These are phyloP conservation scores for Acmispon strigosus DNA, from an alignment of 306 rosid genomes.

Conservation along the genomic window DNA sequence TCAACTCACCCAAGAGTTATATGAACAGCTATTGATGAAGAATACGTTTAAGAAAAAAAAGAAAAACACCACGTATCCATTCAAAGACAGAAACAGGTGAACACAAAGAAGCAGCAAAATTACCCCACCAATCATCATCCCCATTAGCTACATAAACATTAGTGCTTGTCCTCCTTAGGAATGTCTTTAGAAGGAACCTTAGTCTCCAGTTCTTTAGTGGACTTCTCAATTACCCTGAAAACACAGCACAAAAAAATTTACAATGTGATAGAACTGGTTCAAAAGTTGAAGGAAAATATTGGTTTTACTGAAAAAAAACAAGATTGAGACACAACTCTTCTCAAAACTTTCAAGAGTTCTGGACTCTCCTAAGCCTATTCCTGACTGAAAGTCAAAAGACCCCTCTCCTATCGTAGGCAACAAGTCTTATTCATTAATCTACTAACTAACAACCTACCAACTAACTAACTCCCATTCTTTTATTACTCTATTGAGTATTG, in stretches of 20 bases:
- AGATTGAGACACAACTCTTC: too few relatives aligned
- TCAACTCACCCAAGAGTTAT: neutral
- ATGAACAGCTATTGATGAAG: neutral
- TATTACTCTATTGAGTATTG: too few relatives aligned
- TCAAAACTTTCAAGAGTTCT: too few relatives aligned
- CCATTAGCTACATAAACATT: neutral
- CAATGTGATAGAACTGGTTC: too few relatives aligned
- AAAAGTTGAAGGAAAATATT: too few relatives aligned
- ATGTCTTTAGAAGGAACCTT: slow-evolving; percentile 33
- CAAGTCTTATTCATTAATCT: too few relatives aligned
- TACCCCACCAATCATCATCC: neutral
- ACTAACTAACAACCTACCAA: too few relatives aligned
- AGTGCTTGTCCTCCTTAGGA: slow-evolving; percentile 35
- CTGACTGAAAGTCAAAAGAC: too few relatives aligned
- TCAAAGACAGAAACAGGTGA: neutral
- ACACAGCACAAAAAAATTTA: neutral
- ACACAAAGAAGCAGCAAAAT: neutral
- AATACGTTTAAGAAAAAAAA: neutral
- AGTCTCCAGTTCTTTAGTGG: slow-evolving; percentile 32
- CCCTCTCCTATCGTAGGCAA: too few relatives aligned
- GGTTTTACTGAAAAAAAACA: too few relatives aligned
- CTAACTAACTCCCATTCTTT: too few relatives aligned
- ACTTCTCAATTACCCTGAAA: slow-evolving; percentile 29
- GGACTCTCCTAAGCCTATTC: too few relatives aligned
- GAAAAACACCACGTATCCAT: neutral